phyloP scores from a whole-genome alignment of 768 basidiomycete species.

The Auriculariales sp. region DNA sequence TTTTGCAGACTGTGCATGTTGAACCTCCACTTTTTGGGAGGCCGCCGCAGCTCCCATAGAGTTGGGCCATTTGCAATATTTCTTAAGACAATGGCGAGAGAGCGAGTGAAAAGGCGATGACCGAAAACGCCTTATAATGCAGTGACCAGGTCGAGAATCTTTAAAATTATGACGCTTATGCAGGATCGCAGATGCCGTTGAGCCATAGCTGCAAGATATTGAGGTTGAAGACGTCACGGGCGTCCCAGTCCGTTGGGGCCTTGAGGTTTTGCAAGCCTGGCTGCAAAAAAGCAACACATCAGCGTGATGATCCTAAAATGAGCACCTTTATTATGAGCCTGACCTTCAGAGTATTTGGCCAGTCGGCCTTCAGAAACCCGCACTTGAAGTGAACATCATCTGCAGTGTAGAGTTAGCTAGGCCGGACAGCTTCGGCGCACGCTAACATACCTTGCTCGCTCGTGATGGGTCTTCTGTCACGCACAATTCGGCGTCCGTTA shows the following conservation, averaged over 20 bases:
- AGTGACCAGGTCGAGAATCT: too few relatives aligned
- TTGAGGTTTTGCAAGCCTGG: background rate
- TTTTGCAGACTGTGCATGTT: too few relatives aligned
- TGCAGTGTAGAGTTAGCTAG: background rate
- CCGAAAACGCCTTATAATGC: too few relatives aligned
- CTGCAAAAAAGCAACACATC: background rate
- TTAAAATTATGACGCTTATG: background rate
- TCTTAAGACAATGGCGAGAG: too few relatives aligned
- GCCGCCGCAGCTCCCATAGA: too few relatives aligned
- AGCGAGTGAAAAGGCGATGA: too few relatives aligned
- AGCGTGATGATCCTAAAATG: background rate
- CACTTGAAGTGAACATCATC: conserved; percentile 1
- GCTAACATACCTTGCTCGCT: background rate
- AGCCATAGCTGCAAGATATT: background rate
- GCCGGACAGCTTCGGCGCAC: too few relatives aligned
- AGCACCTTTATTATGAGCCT: background rate
- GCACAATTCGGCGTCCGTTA: background rate
- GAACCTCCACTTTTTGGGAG: too few relatives aligned
- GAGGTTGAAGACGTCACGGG: background rate
- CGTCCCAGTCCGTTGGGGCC: background rate
- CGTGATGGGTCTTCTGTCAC: background rate
- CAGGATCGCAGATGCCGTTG: background rate
- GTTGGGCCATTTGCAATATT: too few relatives aligned
- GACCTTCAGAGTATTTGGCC: background rate
- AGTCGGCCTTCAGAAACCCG: background rate